A percentile compares a stretch with the other conserved stretches of the same genome.
phyloP scores from a whole-genome alignment of 192 early-diverging fungal species.

The Backusella circina region DNA sequence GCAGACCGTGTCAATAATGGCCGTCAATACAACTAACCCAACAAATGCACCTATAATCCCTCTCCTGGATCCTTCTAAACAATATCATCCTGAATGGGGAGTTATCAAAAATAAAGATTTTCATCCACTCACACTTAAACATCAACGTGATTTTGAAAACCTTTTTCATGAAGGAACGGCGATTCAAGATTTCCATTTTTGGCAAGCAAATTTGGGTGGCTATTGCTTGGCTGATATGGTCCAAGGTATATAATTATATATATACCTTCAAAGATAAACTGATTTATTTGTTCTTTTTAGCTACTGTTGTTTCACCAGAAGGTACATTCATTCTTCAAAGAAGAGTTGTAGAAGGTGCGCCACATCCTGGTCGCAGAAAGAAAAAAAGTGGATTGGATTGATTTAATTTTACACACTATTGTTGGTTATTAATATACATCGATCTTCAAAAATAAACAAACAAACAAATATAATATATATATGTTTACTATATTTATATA shows the following conservation, averaged over 20 bases:
- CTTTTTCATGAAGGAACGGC: background rate
- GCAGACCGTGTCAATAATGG: background rate
- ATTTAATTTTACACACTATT: background rate
- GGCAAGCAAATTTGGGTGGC: constrained; percentile 31
- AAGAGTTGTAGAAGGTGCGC: constrained; percentile 29
- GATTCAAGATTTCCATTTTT: constrained; percentile 30
- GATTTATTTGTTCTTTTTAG: constrained; percentile 1
- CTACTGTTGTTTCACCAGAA: constrained; percentile 22
- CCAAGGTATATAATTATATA: background rate
- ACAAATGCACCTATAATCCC: background rate
- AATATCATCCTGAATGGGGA: constrained; percentile 29
- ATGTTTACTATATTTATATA: no score
- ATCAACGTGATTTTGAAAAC: constrained; percentile 28
- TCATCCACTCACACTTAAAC: constrained; percentile 30
- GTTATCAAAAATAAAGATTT: constrained; percentile 28
- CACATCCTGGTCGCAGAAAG: constrained; percentile 30
- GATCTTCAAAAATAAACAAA: background rate
- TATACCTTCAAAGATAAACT: background rate
- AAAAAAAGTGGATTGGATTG: constrained; percentile 17
- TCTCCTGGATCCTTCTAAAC: constrained; percentile 9
- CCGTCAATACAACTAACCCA: background rate
- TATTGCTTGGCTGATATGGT: constrained; percentile 35
- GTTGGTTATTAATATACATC: background rate
- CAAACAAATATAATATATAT: background rate
- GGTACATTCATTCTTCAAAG: constrained; percentile 15